Base-by-base conservation (phyloP, 129 eudicot species). In the Centella asiatica region DNA sequence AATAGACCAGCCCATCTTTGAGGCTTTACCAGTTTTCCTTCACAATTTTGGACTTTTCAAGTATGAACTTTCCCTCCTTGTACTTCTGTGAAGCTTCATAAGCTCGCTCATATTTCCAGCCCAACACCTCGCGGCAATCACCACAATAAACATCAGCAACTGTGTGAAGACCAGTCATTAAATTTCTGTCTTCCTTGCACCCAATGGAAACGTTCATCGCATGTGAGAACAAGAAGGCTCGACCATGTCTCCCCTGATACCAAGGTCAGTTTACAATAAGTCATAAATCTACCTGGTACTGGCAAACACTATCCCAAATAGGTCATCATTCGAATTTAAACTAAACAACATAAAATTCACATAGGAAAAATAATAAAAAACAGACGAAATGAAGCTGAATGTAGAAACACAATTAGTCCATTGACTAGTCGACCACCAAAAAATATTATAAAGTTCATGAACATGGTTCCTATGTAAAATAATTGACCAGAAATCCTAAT, bases 51-150 rank as follows among this genome's bases (percentile, higher is more conserved):
- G 82, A 81, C 77, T 86, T 90, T 78, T 86, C 97, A 42, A 90
- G 74, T 72, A 90, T 77, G 80, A 83, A 83, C 60, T 86, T 86
- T 25, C 97, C 97, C 76, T 90, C 97, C 72, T 90, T 90, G 78
- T 90, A 86, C 55, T 86, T 83, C 59, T 90, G 97, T 12, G 97
- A 44, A 32, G 81, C 70, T 51, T 80, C 80, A 11, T 76, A 86
- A 55, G 97, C 97, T 13, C 89, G 78, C 59, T 76, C 89, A 51
- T 90, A 90, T 72, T 86, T 90, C 97, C 97, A 90, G 19, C 97
- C 97, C 63, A 90, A 58, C 22, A 90, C 86, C 76, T 83, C 85
- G 9, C 65, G 76, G 65, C 97, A 90, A 62, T 86, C 93, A 44
- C 79, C 71, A 55, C 97, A 90, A 44, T 69, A 62, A 33, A 90